Base-by-base conservation (phyloP, 495 filamentous ascomycete genomes). In the Oleoguttula mirabilis region DNA sequence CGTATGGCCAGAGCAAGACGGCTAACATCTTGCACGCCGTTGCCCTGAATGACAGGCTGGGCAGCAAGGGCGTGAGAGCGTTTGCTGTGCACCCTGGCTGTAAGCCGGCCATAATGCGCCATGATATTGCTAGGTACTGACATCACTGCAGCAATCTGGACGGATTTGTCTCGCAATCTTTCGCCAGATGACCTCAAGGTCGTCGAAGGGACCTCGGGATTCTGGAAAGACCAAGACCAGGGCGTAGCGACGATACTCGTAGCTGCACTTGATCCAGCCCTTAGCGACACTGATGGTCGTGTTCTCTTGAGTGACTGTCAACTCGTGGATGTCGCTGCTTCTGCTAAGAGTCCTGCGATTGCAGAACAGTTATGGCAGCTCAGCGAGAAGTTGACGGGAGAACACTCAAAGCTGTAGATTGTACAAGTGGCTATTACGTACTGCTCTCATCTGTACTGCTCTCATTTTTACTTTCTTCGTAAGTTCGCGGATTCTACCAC, bases 351-450 rank as follows among this genome's bases (percentile, higher is more conserved):
- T 19, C 56, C 56, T 4, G 57, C 58, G n/a, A 24, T 45, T 32
- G 73, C 69, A 3, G 72, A 70, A 36, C 66, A 51, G 50, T 53
- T 75, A 11, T 71, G 69, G 70, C 50, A 52, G 14, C 12, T 67
- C 12, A 67, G 65, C 17, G 70, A 76, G 55, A 57, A 65, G 43
- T 34, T 75, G 42, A 66, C 71, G 27, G 64, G 66, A 32, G 53
- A 72, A 19, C 14, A 10, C 3, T n/a, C 39, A 10, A 41, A 20
- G 4, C 28, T 41, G n/a, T 41, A 35, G 32, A 35, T 35, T 15
- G 14, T 30, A 30, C 27, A 30, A 30, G 27, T 14, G 8, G 27
- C n/a, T n/a, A n/a, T n/a, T n/a, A n/a, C n/a, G n/a, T n/a, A n/a
- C n/a, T n/a, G n/a, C n/a, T n/a, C n/a, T n/a, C n/a, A n/a, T n/a